Base-by-base conservation (phyloP, 257 asterid genomes). In the Rauvolfia tetraphylla region DNA sequence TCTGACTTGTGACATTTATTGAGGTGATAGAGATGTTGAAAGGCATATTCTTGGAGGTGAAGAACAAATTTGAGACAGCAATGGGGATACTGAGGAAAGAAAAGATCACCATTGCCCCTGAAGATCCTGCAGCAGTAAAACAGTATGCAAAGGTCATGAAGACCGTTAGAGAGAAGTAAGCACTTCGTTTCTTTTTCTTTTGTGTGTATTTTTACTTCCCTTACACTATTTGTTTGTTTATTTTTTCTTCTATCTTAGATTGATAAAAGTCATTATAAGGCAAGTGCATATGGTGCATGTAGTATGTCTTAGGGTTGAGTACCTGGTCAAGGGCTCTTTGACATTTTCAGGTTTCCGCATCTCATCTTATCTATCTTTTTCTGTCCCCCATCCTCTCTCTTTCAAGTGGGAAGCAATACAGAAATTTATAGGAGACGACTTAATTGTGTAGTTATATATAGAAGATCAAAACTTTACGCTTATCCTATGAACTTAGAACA, bases 61-160 rank as follows among this genome's bases (percentile, higher is more conserved):
- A 90, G 91, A 95, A 91, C 71, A 95, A 95, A 79, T 92, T 88
- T 74, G 98, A 95, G 85, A 93, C 96, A 63, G 98, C 98, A 67
- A 57, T 93, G 12, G 96, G 91, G 53, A 54, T 95, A 81, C 89
- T 95, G 4, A 86, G 86, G 66, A 88, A 86, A 80, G 98, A 95
- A 88, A 93, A 93, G 91, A 93, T 95, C 84, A 91, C 96, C 72
- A 88, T 95, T n/a, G 93, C 87, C 63, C 97, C 98, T 36, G 89
- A 91, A 57, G 94, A 95, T 85, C 88, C 99, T 75, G 87, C 96
- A 78, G 96, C 98, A 23, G 98, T 95, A 81, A 63, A 91, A 76
- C 91, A 91, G 67, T 95, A 95, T 85, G 96, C 99, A 34, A 88
- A 81, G 78, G 92, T 93, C 86, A 88, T 91, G 97, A 84, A 91